phyloP scores from a whole-genome alignment of 2,329 filamentous ascomycete genomes.

The Penicillium sclerotiorum region DNA sequence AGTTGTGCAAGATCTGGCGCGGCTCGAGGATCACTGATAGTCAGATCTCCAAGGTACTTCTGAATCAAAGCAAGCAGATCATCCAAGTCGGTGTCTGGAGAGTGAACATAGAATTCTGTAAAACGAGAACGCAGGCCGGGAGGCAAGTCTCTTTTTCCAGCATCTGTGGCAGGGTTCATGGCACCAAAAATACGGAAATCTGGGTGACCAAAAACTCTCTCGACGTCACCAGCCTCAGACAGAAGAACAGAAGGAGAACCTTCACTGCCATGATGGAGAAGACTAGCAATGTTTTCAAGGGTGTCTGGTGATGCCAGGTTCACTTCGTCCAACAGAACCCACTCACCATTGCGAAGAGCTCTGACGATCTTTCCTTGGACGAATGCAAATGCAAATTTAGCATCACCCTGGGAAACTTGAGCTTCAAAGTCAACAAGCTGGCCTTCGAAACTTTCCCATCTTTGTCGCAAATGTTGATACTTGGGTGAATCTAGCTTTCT shows the following conservation, averaged over 20 bases:
- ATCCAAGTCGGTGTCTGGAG: slow-evolving; percentile 82
- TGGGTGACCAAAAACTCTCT: slow-evolving; percentile 84
- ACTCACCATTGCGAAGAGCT: slow-evolving; percentile 93
- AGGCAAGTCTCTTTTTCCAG: slow-evolving; percentile 92
- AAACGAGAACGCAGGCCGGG: slow-evolving; percentile 88
- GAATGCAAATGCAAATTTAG: slow-evolving; percentile 90
- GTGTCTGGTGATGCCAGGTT: slow-evolving; percentile 95
- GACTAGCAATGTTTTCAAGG: slow-evolving; percentile 86
- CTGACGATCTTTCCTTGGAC: slow-evolving; percentile 95
- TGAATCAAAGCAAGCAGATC: slow-evolving; percentile 87
- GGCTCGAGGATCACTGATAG: slow-evolving; percentile 71
- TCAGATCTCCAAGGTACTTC: slow-evolving; percentile 76
- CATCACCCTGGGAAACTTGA: slow-evolving; percentile 70
- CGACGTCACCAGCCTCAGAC: slow-evolving; percentile 90
- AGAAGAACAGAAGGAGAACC: slow-evolving; percentile 80
- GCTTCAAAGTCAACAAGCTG: slow-evolving; percentile 78
- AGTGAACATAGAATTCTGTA: slow-evolving; percentile 91
- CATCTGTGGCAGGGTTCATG: slow-evolving; percentile 98
- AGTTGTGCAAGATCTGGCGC: slow-evolving; percentile 80
- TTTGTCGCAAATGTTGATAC: slow-evolving; percentile 59
- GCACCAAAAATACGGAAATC: slow-evolving; percentile 96
- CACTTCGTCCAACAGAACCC: slow-evolving; percentile 96
- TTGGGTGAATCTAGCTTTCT: slow-evolving; percentile 61
- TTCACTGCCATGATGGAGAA: slow-evolving; percentile 73
- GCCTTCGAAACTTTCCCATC: slow-evolving; percentile 79